phyloP scores from a whole-genome alignment of 208 protist species.

The Tritrichomonas foetus region DNA sequence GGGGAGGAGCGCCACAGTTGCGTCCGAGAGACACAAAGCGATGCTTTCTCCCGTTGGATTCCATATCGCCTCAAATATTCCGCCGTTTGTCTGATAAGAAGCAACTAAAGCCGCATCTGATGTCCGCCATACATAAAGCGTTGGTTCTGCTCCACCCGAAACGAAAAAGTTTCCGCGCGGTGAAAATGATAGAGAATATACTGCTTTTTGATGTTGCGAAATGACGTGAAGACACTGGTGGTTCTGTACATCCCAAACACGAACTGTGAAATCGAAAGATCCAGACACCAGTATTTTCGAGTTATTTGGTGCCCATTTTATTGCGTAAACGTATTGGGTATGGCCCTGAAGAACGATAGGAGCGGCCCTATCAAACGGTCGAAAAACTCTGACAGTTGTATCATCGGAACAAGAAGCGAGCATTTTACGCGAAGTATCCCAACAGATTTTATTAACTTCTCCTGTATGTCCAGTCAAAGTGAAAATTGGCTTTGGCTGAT shows the following conservation, averaged over 20 bases:
- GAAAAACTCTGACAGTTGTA: slow-evolving; percentile 64
- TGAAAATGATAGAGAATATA: background rate
- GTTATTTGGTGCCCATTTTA: background rate
- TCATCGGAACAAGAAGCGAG: slow-evolving; percentile 78
- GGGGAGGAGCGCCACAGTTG: background rate
- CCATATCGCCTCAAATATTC: background rate
- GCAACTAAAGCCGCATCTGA: background rate
- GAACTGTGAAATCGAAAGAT: background rate
- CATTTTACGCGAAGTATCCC: slow-evolving; percentile 65
- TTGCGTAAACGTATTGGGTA: background rate
- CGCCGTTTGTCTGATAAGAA: background rate
- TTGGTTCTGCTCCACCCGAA: background rate
- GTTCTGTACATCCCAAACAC: background rate
- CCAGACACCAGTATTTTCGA: background rate
- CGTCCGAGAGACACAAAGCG: background rate
- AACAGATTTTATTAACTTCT: slow-evolving; percentile 74
- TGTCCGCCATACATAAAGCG: background rate
- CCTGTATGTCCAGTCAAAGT: slow-evolving; percentile 57
- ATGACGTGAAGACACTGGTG: background rate
- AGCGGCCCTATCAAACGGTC: background rate
- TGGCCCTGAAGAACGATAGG: background rate
- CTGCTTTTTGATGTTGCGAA: background rate
- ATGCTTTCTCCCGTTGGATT: background rate
- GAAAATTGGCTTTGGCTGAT: slow-evolving; percentile 40
- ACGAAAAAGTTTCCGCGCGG: background rate